Evolutionary conservation across 2,329 filamentous ascomycete species (phyloP).

Genomic region (Ophiocordyceps camponoti-rufipedis): DNA sequence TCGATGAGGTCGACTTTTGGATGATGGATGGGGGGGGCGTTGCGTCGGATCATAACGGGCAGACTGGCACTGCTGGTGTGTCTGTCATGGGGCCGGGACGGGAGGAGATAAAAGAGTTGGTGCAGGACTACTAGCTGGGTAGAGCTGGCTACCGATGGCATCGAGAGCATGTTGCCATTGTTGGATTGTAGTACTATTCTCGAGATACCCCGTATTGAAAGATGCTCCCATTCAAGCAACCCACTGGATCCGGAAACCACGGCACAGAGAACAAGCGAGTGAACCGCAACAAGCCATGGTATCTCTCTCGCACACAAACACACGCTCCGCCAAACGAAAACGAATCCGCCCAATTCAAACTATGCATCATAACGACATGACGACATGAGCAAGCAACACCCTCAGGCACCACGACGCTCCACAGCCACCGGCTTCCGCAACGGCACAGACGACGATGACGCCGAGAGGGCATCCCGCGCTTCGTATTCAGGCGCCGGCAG

Average conservation of each 20-base stretch:
- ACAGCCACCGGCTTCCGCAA: neutral
- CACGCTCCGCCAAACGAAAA: no score
- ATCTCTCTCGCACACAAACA: no score
- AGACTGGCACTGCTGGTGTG: conserved; percentile 25
- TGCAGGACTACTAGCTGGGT: conserved; percentile 35
- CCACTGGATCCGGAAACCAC: no score
- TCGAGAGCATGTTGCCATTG: no score
- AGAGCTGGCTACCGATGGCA: no score
- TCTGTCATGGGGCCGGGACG: conserved; percentile 23
- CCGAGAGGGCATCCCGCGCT: neutral
- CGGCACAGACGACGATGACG: neutral
- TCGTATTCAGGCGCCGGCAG: conserved; percentile 15
- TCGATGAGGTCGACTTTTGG: conserved; percentile 90
- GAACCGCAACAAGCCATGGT: no score
- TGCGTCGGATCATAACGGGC: conserved; percentile 23
- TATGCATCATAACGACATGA: neutral
- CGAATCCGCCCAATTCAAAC: no score
- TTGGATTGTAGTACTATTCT: no score
- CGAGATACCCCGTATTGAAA: no score
- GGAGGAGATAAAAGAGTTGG: conserved; percentile 46
- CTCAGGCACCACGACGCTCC: neutral
- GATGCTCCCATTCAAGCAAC: no score
- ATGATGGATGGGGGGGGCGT: conserved; percentile 44
- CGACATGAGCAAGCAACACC: neutral
- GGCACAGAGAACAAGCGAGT: no score